A percentile compares a stretch with the other conserved stretches of the same genome.
These are phyloP conservation scores for Zygnema cylindricum DNA, from an alignment of 139 green algal species.

Conservation along the genomic window DNA sequence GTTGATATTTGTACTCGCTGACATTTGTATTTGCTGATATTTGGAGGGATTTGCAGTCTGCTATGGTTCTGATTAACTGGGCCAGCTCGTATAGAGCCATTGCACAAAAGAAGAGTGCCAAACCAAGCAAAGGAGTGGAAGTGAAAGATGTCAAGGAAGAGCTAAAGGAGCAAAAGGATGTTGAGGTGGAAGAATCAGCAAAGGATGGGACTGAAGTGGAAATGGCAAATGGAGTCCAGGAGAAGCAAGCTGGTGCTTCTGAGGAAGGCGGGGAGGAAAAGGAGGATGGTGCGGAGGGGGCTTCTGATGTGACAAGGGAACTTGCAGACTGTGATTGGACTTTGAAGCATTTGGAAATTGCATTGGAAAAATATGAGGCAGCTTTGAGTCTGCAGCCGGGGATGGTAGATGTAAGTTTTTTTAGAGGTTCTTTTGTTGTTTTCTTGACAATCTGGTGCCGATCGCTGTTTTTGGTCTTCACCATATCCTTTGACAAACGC, in stretches of 20 bases:
- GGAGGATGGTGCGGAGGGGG: neutral
- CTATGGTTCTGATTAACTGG: neutral
- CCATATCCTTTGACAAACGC: too few species aligned
- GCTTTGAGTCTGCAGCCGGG: neutral
- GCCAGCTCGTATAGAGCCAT: neutral
- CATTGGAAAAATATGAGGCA: neutral
- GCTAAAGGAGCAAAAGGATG: neutral
- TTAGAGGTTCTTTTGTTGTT: too few species aligned
- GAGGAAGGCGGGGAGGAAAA: neutral
- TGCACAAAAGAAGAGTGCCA: neutral
- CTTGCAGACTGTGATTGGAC: neutral
- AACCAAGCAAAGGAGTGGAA: neutral
- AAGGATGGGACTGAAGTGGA: neutral
- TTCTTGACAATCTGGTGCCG: too few species aligned
- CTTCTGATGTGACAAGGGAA: neutral
- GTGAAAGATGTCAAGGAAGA: neutral
- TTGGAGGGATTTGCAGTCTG: neutral
- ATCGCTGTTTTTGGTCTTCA: too few species aligned
- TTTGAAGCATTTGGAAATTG: neutral
- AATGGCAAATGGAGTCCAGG: neutral
- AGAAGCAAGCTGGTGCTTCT: neutral
- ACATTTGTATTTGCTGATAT: neutral
- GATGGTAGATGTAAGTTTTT: neutral
- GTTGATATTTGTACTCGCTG: too few species aligned
- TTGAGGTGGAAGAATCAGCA: neutral